Conservation (phyloP, 1,139 yeast genomes). For the Diutina scorzettiae region DNA sequence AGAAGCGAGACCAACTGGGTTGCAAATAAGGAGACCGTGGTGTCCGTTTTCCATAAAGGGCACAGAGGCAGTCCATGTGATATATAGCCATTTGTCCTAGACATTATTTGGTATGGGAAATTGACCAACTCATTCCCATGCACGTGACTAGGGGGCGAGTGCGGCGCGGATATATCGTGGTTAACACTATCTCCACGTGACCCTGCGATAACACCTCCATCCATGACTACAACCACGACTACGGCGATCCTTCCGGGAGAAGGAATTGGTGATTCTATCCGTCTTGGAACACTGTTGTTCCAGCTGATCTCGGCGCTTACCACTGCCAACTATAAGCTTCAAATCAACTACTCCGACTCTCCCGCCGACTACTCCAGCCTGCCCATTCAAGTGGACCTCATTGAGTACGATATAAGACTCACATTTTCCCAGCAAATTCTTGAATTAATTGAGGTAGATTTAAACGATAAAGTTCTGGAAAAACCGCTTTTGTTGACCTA, state of each 20-base stretch:
- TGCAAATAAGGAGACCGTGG: too few relatives aligned
- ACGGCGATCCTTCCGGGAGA: not conserved
- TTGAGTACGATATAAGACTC: slow-evolving; percentile 23
- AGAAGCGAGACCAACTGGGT: too few relatives aligned
- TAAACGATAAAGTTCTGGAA: slow-evolving; percentile 12
- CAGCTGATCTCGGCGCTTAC: slow-evolving; percentile 7
- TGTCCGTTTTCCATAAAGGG: too few relatives aligned
- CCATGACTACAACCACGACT: not conserved
- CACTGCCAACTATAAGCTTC: slow-evolving; percentile 10
- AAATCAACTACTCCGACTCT: slow-evolving; percentile 8
- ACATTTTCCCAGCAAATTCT: slow-evolving; percentile 36
- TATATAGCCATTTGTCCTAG: too few relatives aligned
- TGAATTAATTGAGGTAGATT: slow-evolving; percentile 32
- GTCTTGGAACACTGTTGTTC: slow-evolving; percentile 9
- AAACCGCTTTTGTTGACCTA: slow-evolving; percentile 17
- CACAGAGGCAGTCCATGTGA: too few relatives aligned
- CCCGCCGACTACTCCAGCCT: slow-evolving; percentile 14
- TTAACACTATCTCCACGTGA: too few relatives aligned
- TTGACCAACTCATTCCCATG: too few relatives aligned
- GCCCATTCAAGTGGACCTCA: slow-evolving; percentile 22
- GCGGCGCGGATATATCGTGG: too few relatives aligned
- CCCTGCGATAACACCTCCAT: too few relatives aligned
- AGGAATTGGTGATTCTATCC: not conserved
- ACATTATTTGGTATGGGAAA: too few relatives aligned
- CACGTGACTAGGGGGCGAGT: too few relatives aligned